Conservation (phyloP, 208 protist species). For the Trypanosoma theileri region DNA sequence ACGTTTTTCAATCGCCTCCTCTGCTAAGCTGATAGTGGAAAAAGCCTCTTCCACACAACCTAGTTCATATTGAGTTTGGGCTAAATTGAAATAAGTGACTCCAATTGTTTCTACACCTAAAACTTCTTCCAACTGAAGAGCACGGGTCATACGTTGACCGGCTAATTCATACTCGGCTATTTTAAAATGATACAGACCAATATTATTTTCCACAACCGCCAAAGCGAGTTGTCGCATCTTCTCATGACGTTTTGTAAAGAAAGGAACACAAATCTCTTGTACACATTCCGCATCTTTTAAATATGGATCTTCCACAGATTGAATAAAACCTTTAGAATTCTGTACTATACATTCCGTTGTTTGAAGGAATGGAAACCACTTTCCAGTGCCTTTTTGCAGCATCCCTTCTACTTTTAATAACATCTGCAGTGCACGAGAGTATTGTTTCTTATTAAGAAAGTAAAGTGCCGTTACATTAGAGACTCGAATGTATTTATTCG, state of each 20-base stretch:
- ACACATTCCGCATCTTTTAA: not conserved
- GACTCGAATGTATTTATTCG: conserved; percentile 32
- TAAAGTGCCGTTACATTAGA: conserved; percentile 45
- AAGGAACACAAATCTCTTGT: conserved; percentile 54
- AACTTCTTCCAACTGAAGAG: conserved; percentile 58
- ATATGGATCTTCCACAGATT: conserved; percentile 10
- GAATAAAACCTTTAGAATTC: conserved; percentile 1
- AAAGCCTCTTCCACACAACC: conserved; percentile 37
- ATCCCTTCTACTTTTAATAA: conserved; percentile 43
- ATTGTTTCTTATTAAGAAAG: conserved; percentile 58
- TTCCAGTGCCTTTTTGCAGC: conserved; percentile 41
- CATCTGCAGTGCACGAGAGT: conserved; percentile 54
- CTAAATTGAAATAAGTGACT: conserved; percentile 83
- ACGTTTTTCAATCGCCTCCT: conserved; percentile 59
- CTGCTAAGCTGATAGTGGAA: conserved; percentile 37
- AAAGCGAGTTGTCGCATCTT: conserved; percentile 34
- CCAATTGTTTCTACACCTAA: conserved; percentile 56
- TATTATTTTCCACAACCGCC: conserved; percentile 71
- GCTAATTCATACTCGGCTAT: conserved; percentile 72
- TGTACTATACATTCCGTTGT: conserved; percentile 30
- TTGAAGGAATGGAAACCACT: conserved; percentile 40
- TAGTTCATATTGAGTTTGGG: conserved; percentile 58
- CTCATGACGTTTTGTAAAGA: conserved; percentile 53
- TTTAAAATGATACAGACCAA: conserved; percentile 84
- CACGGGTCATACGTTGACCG: conserved; percentile 36